These are phyloP conservation scores for Cercospora sp. DNA, from an alignment of 2,329 filamentous ascomycete genomes.

Conservation along the genomic window DNA sequence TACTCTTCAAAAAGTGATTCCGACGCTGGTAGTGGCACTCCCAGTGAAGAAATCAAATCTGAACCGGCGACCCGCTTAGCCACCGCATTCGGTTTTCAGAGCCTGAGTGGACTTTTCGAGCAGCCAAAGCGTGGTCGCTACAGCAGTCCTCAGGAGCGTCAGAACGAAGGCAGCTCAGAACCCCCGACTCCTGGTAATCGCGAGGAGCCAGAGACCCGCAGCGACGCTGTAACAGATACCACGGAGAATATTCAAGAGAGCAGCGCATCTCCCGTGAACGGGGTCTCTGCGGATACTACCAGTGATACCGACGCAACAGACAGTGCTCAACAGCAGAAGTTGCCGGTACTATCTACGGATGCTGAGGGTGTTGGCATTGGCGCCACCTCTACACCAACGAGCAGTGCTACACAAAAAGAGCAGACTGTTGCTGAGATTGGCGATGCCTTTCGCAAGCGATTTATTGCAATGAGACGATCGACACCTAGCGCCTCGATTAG, in stretches of 20 bases:
- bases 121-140: slow-evolving; percentile 28
- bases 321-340: background rate
- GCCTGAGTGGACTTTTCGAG: slow-evolving; percentile 33
- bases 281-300: background rate
- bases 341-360: background rate
- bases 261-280: background rate
- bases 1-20: slow-evolving; percentile 26
- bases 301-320: background rate
- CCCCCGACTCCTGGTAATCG: background rate
- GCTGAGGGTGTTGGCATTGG: background rate
- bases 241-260: background rate
- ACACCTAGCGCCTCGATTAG: background rate
- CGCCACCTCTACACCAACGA: background rate
- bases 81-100: slow-evolving; percentile 34
- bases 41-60: background rate
- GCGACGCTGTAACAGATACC: background rate
- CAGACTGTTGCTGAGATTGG: background rate
- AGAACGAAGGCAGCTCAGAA: background rate
- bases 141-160: slow-evolving; percentile 27
- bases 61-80: slow-evolving; percentile 15
- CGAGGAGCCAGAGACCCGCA: background rate
- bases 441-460: slow-evolving; percentile 4
- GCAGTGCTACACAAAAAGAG: background rate
- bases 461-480: background rate
- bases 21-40: slow-evolving; percentile 3